Evolutionary conservation across 2,329 filamentous ascomycete species (phyloP).

Genomic region (Exophiala calicioides): DNA sequence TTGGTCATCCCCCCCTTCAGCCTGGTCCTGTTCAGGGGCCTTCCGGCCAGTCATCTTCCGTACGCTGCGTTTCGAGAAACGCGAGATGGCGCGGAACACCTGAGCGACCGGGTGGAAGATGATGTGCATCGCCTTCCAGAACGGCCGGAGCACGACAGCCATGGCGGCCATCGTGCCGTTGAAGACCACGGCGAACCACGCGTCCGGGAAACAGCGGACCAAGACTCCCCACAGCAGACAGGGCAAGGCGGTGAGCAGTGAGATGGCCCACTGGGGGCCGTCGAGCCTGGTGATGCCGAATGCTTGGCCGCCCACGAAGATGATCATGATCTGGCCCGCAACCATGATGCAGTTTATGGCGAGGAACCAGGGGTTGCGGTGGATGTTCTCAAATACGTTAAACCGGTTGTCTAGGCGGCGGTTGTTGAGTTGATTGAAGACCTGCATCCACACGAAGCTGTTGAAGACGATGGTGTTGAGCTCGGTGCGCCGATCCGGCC

Average conservation of each 20-base stretch:
- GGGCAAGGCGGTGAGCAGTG: conserved; percentile 77
- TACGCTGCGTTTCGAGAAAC: conserved; percentile 28
- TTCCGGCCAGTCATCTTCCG: conserved; percentile 24
- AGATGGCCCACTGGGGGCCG: conserved; percentile 81
- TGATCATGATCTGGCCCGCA: conserved; percentile 83
- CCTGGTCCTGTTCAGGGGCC: conserved; percentile 9
- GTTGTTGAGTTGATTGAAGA: conserved; percentile 98
- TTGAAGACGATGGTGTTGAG: conserved; percentile 90
- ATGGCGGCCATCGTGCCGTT: conserved; percentile 56
- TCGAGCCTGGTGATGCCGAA: conserved; percentile 74
- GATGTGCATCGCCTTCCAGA: conserved; percentile 35
- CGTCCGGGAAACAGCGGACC: conserved; percentile 81
- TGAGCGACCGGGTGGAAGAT: conserved; percentile 37
- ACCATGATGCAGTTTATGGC: conserved; percentile 84
- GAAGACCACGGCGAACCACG: conserved; percentile 47
- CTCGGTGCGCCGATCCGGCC: conserved; percentile 48
- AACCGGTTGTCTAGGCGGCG: conserved; percentile 90
- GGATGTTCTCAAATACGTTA: conserved; percentile 91
- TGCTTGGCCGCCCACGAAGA: conserved; percentile 79
- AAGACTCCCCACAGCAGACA: conserved; percentile 81
- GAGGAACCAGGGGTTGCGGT: conserved; percentile 85
- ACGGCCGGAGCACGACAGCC: conserved; percentile 51
- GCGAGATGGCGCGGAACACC: conserved; percentile 28
- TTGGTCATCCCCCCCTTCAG: conserved; percentile 12
- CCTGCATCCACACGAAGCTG: conserved; percentile 99